These are phyloP conservation scores for Clonostachys rhizophaga DNA, from an alignment of 2,329 filamentous ascomycete genomes.

Conservation along the genomic window DNA sequence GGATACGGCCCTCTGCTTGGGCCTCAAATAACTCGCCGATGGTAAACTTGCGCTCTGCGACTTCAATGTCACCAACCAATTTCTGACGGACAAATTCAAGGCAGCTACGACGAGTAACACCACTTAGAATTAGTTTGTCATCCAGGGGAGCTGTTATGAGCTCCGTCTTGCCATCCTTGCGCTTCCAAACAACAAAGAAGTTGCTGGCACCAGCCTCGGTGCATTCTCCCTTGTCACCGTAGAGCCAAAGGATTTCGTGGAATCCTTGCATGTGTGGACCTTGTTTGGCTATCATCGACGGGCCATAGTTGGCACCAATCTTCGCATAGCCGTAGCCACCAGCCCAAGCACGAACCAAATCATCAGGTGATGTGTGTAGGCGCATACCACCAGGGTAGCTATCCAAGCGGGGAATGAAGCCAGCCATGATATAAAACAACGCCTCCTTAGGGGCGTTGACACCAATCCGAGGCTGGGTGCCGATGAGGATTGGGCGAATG, in stretches of 20 bases:
- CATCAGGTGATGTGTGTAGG: slow-evolving; percentile 73
- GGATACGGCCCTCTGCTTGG: slow-evolving; percentile 65
- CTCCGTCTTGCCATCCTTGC: slow-evolving; percentile 45
- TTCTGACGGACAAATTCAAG: slow-evolving; percentile 66
- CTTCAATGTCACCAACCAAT: slow-evolving; percentile 55
- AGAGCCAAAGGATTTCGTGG: slow-evolving; percentile 92
- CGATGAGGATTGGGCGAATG: slow-evolving; percentile 83
- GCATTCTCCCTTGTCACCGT: slow-evolving; percentile 70
- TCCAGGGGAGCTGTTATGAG: slow-evolving; percentile 81
- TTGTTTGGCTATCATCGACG: slow-evolving; percentile 70
- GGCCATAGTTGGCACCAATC: slow-evolving; percentile 91
- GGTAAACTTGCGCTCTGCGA: slow-evolving; percentile 79
- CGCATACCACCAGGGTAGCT: slow-evolving; percentile 54
- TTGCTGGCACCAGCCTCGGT: slow-evolving; percentile 92
- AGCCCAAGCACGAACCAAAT: slow-evolving; percentile 87
- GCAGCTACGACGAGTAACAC: slow-evolving; percentile 79
- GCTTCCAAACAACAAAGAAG: slow-evolving; percentile 80
- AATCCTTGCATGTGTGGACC: slow-evolving; percentile 72
- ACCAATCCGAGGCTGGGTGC: slow-evolving; percentile 73
- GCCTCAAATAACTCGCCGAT: slow-evolving; percentile 76
- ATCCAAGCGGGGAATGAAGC: slow-evolving; percentile 55
- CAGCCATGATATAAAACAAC: slow-evolving; percentile 79
- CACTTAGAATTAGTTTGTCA: slow-evolving; percentile 80
- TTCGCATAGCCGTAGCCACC: slow-evolving; percentile 92
- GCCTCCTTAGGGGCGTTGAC: slow-evolving; percentile 77